phyloP scores from a whole-genome alignment of 169 alveolate genomes.

The Condylostoma magnum region DNA sequence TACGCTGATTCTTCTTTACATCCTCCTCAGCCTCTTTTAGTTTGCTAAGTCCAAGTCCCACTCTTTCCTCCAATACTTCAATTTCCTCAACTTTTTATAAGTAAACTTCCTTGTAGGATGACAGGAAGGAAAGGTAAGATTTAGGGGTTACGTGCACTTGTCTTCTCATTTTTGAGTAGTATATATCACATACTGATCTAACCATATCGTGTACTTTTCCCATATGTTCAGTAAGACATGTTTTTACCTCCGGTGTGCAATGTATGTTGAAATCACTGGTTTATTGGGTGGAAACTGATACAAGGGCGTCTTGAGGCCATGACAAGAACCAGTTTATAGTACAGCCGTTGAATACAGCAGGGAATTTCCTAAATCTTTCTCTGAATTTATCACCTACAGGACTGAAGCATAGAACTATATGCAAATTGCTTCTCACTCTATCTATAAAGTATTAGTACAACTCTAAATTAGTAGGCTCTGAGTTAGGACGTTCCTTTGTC shows the following conservation, averaged over 20 bases:
- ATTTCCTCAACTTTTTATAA: conserved; percentile 89
- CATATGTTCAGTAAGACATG: conserved; percentile 82
- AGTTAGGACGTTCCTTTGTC: conserved; percentile 32
- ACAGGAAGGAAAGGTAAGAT: conserved; percentile 92
- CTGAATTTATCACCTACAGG: conserved; percentile 96
- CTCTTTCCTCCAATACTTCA: conserved; percentile 85
- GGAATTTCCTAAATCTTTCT: conserved; percentile 95
- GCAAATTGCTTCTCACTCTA: conserved; percentile 94
- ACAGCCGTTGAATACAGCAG: conserved; percentile 95
- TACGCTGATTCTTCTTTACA: conserved; percentile 90
- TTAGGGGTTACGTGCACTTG: conserved; percentile 97
- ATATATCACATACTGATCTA: conserved; percentile 88
- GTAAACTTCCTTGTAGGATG: conserved; percentile 91
- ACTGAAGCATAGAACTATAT: conserved; percentile 93
- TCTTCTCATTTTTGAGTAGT: conserved; percentile 94
- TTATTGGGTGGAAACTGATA: conserved; percentile 91
- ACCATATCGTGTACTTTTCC: conserved; percentile 89
- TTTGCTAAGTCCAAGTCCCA: conserved; percentile 93
- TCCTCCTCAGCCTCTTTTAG: conserved; percentile 93
- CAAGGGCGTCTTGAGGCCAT: conserved; percentile 97
- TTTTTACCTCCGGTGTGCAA: conserved; percentile 72
- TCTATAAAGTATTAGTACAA: conserved; percentile 89
- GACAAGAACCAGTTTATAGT: conserved; percentile 96
- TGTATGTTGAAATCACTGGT: conserved; percentile 73
- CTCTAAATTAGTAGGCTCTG: conserved; percentile 63